Percentiles rank a stretch among this genome's conserved stretches.
phyloP scores from a whole-genome alignment of 768 basidiomycete species.

The Chalciporus piperatus region DNA sequence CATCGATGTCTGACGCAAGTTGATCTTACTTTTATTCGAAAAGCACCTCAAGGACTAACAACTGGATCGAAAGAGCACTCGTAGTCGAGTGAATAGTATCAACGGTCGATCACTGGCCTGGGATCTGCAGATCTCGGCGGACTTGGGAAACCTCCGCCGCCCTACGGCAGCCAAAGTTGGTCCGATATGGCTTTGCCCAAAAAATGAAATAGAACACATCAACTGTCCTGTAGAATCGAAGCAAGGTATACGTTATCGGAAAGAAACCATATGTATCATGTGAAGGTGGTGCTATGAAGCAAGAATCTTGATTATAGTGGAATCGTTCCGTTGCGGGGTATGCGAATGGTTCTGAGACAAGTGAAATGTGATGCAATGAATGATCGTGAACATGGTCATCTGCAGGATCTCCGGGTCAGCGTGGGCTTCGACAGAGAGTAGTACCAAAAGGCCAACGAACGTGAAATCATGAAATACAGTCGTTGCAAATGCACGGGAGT shows the following conservation, averaged over 20 bases:
- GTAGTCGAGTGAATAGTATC: background rate
- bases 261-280: constrained; percentile 6
- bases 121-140: background rate
- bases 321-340: constrained; percentile 28
- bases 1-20: background rate
- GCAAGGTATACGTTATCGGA: constrained; percentile 4
- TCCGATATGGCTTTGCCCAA: background rate
- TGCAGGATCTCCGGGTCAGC: constrained; percentile 9
- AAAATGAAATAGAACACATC: constrained; percentile 2
- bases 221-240: constrained; percentile 7
- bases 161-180: background rate
- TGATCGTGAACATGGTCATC: constrained; percentile 29
- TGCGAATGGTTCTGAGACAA: constrained; percentile 18
- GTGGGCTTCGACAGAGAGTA: background rate
- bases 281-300: constrained; percentile 24
- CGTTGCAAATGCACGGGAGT: constrained; percentile 19
- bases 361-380: constrained; percentile 21
- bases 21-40: background rate
- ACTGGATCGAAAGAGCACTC: background rate
- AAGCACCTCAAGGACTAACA: background rate
- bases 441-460: constrained; percentile 6
- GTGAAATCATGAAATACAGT: constrained; percentile 30
- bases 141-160: background rate
- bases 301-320: constrained; percentile 22
- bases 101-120: background rate